A percentile compares a stretch with the other conserved stretches of the same genome.
Evolutionary conservation across 2,329 filamentous ascomycete species (phyloP).

Genomic region (Cladophialophora yegresii): DNA sequence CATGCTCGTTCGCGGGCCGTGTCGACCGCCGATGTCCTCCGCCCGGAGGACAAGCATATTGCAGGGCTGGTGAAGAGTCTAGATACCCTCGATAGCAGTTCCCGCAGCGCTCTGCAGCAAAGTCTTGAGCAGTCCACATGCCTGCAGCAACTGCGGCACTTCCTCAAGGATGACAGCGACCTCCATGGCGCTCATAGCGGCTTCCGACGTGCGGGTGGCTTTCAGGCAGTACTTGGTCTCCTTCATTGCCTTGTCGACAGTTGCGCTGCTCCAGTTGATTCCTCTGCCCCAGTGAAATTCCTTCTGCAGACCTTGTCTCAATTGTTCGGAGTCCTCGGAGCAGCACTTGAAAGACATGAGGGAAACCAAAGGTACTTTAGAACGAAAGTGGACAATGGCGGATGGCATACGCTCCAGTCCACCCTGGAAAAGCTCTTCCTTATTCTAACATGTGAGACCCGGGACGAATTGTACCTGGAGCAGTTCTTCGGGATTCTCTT

Average conservation of each 20-base stretch:
- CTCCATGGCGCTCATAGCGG: conserved; percentile 67
- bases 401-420: conserved; percentile 76
- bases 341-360: conserved; percentile 73
- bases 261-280: conserved; percentile 59
- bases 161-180: conserved; percentile 56
- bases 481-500: conserved; percentile 82
- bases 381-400: conserved; percentile 71
- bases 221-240: conserved; percentile 70
- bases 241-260: conserved; percentile 72
- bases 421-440: conserved; percentile 45
- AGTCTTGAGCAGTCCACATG: conserved; percentile 54
- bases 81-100: conserved; percentile 40
- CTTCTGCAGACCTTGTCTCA: conserved; percentile 68
- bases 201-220: conserved; percentile 78
- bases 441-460: conserved; percentile 16
- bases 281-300: conserved; percentile 41
- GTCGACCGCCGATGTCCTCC: conserved; percentile 34
- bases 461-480: conserved; percentile 59
- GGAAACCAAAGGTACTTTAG: conserved; percentile 89
- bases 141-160: conserved; percentile 67
- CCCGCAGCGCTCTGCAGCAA: conserved; percentile 40
- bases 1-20: conserved; percentile 33
- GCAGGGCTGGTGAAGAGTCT: conserved; percentile 37
- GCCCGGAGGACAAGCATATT: conserved; percentile 35
- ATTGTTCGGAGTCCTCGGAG: conserved; percentile 64